phyloP scores from a whole-genome alignment of 106 monocot species.

The Dendrobium nobile region DNA sequence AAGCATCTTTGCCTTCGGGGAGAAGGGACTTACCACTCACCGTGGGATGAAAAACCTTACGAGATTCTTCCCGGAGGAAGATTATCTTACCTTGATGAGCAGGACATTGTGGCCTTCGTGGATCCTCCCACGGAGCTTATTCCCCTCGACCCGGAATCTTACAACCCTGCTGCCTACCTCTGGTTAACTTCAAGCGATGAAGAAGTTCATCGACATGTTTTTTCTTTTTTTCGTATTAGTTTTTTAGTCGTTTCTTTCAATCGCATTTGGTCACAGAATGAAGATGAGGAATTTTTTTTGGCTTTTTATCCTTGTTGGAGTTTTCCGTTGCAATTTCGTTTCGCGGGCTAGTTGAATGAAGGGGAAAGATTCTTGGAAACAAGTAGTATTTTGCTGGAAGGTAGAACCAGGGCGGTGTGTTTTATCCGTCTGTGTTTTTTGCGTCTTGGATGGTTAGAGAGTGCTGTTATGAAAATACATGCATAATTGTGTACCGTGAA shows the following conservation, averaged over 20 bases:
- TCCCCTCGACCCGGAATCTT: conserved; percentile 62
- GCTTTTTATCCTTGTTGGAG: too few species aligned
- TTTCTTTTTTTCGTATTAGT: not conserved
- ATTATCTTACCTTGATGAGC: conserved; percentile 57
- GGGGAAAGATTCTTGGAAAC: too few species aligned
- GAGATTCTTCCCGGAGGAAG: conserved; percentile 48
- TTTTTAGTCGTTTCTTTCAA: not conserved
- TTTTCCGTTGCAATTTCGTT: too few species aligned
- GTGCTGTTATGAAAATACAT: too few species aligned
- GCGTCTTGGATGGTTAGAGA: too few species aligned
- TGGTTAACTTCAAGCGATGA: conserved; percentile 32
- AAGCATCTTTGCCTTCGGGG: not conserved
- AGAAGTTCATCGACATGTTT: not conserved
- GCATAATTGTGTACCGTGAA: too few species aligned
- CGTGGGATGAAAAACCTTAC: conserved; percentile 76
- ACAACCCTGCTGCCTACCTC: conserved; percentile 70
- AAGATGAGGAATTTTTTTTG: too few species aligned
- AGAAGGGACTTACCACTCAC: conserved; percentile 9
- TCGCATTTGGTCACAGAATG: not conserved
- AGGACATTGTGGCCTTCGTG: conserved; percentile 55
- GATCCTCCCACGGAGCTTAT: conserved; percentile 75
- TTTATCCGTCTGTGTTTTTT: too few species aligned
- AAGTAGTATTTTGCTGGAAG: too few species aligned
- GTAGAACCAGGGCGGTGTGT: too few species aligned
- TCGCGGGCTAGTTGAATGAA: too few species aligned